A percentile compares a stretch with the other conserved stretches of the same genome.
phyloP scores from a whole-genome alignment of 495 filamentous ascomycete species.

The Aspergillus bertholletiae region DNA sequence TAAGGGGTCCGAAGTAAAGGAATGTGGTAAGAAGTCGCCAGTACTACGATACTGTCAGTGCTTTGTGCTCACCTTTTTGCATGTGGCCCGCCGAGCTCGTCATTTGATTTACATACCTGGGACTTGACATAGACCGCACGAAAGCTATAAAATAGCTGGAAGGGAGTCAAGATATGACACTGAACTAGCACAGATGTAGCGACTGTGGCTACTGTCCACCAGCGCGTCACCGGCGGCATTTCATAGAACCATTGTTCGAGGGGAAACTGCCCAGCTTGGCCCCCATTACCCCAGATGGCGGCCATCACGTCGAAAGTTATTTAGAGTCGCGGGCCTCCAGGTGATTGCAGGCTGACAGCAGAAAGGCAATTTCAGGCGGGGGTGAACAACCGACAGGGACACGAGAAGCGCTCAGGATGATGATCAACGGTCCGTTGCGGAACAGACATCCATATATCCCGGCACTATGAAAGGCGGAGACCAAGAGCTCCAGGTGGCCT shows the following conservation, averaged over 20 bases:
- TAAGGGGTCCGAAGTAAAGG: constrained; percentile 93
- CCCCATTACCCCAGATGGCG: constrained; percentile 45
- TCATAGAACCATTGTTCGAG: constrained; percentile 97
- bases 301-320: constrained; percentile 31
- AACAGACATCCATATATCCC: neutral
- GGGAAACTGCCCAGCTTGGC: constrained; percentile 67
- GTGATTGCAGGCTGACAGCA: neutral
- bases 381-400: neutral
- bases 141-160: constrained; percentile 96
- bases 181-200: constrained; percentile 87
- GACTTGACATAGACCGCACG: constrained; percentile 84
- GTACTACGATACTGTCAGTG: constrained; percentile 56
- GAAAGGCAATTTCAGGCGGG: neutral
- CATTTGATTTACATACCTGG: constrained; percentile 55
- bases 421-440: neutral
- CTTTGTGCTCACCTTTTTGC: neutral
- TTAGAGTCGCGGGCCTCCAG: neutral
- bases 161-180: constrained; percentile 83
- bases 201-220: constrained; percentile 93
- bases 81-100: neutral
- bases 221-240: constrained; percentile 91
- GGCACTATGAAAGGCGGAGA: neutral
- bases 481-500: constrained; percentile 19
- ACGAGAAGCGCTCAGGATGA: neutral
- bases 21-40: constrained; percentile 95